Conservation (phyloP, 108 stramenopile species). For the Nannochloropsis salina region DNA sequence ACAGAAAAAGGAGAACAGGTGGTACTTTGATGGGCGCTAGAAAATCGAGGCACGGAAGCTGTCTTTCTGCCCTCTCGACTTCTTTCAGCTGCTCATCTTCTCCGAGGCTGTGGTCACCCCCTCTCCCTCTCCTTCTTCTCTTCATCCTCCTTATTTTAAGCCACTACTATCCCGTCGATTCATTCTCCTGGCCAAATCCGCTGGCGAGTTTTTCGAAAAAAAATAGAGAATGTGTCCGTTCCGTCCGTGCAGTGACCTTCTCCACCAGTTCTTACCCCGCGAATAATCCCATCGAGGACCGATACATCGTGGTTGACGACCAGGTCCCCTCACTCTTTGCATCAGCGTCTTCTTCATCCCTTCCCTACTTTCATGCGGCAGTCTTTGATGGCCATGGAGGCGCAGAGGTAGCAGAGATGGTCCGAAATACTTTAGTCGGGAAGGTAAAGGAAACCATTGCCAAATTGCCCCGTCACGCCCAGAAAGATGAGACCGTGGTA, state of each 20-base stretch:
- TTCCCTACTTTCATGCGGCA: slow-evolving; percentile 48
- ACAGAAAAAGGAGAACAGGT: too few relatives aligned
- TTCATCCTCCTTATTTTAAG: neutral
- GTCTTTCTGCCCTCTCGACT: neutral
- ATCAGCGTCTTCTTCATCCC: neutral
- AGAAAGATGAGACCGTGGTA: slow-evolving; percentile 24
- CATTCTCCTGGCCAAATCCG: neutral
- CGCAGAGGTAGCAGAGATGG: slow-evolving; percentile 60
- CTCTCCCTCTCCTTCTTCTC: neutral
- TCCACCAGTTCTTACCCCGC: slow-evolving; percentile 50
- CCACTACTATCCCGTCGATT: neutral
- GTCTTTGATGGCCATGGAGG: slow-evolving; percentile 63
- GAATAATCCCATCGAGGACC: slow-evolving; percentile 58
- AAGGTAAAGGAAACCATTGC: slow-evolving; percentile 31
- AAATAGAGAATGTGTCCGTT: slow-evolving; percentile 5
- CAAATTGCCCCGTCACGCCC: slow-evolving; percentile 27
- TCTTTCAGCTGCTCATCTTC: neutral
- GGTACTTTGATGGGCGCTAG: too few relatives aligned
- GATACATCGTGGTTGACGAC: slow-evolving; percentile 37
- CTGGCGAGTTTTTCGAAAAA: neutral
- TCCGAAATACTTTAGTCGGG: slow-evolving; percentile 34
- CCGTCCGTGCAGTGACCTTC: neutral
- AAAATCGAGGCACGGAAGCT: neutral
- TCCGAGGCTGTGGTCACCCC: neutral
- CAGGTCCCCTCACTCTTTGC: neutral